phyloP scores from a whole-genome alignment of 164 flowering plant species.

The Magnolia kwangsiensis region DNA sequence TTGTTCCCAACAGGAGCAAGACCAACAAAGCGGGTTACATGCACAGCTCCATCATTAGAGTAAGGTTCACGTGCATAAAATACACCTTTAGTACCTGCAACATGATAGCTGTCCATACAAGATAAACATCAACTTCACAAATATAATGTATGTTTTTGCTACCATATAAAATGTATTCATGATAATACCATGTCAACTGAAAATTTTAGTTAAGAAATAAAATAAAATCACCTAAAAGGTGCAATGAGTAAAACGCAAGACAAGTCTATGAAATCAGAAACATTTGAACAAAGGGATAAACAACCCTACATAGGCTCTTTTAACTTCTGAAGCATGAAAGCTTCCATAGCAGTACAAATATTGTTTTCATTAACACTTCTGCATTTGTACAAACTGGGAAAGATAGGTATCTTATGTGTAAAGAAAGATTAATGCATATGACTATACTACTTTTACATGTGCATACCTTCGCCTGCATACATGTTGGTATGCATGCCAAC shows the following conservation, averaged over 20 bases:
- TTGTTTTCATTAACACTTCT: too few relatives aligned
- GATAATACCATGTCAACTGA: too few relatives aligned
- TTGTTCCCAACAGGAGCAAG: slow-evolving; percentile 96
- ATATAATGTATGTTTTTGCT: background rate
- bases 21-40: slow-evolving; percentile 94
- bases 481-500: background rate
- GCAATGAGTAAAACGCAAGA: too few relatives aligned
- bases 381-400: too few relatives aligned
- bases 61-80: slow-evolving; percentile 95
- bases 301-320: background rate
- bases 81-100: slow-evolving; percentile 82
- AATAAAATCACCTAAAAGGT: too few relatives aligned
- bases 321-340: background rate
- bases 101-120: slow-evolving; percentile 62
- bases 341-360: background rate
- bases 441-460: too few relatives aligned
- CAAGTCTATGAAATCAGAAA: too few relatives aligned
- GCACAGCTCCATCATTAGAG: slow-evolving; percentile 58
- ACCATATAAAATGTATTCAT: background rate
- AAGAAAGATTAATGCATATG: background rate
- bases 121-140: slow-evolving; percentile 6
- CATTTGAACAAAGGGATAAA: too few relatives aligned
- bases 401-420: background rate
- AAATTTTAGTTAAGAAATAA: too few relatives aligned
- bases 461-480: background rate